Evolutionary conservation across 495 filamentous ascomycete genomes (phyloP), one percentile per base, ranked within the genome.

Genomic region (Hypoxylon trugodes): DNA sequence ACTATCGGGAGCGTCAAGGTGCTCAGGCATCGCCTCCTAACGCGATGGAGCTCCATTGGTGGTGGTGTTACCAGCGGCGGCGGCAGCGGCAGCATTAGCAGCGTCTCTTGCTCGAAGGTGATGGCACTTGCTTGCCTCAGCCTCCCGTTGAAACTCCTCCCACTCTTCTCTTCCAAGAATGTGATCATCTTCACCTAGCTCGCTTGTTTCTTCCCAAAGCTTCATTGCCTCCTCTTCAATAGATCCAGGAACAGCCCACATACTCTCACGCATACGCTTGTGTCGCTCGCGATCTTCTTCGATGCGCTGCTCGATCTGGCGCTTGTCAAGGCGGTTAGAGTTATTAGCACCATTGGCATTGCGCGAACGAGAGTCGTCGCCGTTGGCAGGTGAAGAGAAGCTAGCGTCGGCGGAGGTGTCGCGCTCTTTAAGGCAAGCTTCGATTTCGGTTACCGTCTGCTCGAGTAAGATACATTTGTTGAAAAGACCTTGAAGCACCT

Each of bases 231-330:
- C 86, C 56, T 88, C 87, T 65, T 91, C 85, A 4, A 86, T 81
- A 24, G 89, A 86, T 6, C 78, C 77, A 42, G 81, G 84, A 2
- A 96, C 86, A 1, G 90, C 89, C 95, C 96, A 98, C 71, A 94
- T 93, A 64, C 84, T 89, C 73, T 98, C 95, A 12, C 95, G 74
- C 59, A 90, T 77, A 32, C 95, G 78, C 79, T 98, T 98, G 75
- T 98, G 96, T 35, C 95, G 82, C 73, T 98, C 96, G 6, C 95
- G 81, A 75, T 98, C 95, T 71, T 98, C 95, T 62, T 98, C 96
- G 61, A 98, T 97, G 46, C 95, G 77, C 78, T 97, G 93, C 76
- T 97, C 92, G 30, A 96, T 90, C 78, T 94, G 88, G 52, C 87
- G 84, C 73, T 92, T 94, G 69, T 97, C 92, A 9, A 93, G 78